Conservation (phyloP, 148 eudicot species). For the Cornus kousa region DNA sequence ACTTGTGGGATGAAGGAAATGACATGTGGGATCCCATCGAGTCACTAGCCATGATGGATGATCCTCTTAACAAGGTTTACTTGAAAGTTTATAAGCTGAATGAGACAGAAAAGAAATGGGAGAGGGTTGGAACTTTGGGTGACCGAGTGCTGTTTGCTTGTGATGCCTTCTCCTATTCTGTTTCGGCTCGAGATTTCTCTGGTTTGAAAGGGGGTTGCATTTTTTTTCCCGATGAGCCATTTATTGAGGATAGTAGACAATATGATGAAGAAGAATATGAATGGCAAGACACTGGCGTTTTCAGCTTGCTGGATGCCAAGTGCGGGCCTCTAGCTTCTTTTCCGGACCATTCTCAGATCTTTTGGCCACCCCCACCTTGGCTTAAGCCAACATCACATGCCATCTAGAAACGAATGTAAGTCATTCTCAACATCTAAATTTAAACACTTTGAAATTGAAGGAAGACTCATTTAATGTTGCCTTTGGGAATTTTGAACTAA, state of each 20-base stretch:
- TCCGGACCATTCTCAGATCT: not conserved
- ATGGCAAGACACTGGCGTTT: not conserved
- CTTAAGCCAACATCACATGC: not conserved
- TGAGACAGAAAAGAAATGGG: not conserved
- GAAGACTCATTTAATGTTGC: no score
- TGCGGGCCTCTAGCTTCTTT: not conserved
- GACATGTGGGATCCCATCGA: no score
- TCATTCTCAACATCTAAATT: not conserved
- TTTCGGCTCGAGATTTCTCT: not conserved
- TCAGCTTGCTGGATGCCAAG: not conserved
- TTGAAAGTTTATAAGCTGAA: not conserved
- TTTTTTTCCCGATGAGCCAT: not conserved
- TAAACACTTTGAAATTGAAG: no score
- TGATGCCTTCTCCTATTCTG: not conserved
- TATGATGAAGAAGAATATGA: no score
- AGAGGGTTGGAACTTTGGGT: not conserved
- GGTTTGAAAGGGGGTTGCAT: not conserved
- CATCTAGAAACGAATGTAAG: not conserved
- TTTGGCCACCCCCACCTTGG: not conserved
- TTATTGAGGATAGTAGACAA: no score
- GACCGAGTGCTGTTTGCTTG: not conserved
- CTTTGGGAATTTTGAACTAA: no score
- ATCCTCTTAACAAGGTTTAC: not conserved
- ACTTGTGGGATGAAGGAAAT: no score
- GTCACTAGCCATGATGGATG: no score